Evolutionary conservation across 768 basidiomycete genomes (phyloP).

Genomic region (Naganishia antarctica): DNA sequence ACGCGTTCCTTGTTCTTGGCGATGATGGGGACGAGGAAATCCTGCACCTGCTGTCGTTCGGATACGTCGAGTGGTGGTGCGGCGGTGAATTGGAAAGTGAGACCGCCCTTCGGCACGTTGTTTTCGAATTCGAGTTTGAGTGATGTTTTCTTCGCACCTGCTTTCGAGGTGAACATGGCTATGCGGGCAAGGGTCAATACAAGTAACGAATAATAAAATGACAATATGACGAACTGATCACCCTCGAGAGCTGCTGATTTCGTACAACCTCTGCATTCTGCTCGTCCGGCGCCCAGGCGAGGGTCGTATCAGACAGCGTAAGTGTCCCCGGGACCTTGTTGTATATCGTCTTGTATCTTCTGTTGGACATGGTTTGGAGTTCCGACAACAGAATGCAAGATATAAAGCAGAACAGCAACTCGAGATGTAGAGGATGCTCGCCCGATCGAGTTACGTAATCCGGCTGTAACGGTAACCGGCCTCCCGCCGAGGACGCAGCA

Average conservation of each 20-base stretch:
- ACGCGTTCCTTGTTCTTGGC: slow-evolving; percentile 32
- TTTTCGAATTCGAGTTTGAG: slow-evolving; percentile 47
- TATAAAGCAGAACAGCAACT: not conserved
- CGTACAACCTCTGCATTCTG: slow-evolving; percentile 19
- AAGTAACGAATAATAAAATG: not conserved
- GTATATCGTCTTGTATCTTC: slow-evolving; percentile 50
- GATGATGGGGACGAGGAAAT: slow-evolving; percentile 41
- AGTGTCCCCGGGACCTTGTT: slow-evolving; percentile 74
- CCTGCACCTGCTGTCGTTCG: slow-evolving; percentile 43
- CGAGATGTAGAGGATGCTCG: too few relatives aligned
- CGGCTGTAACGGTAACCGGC: not conserved
- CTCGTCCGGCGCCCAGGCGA: slow-evolving; percentile 73
- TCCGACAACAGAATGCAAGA: not conserved
- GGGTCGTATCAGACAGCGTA: slow-evolving; percentile 65
- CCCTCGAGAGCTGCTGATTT: slow-evolving; percentile 25
- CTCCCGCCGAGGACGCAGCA: too few relatives aligned
- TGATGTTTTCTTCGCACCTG: slow-evolving; percentile 39
- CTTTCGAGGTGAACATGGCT: slow-evolving; percentile 49
- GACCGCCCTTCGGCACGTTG: slow-evolving; percentile 41
- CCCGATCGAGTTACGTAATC: not conserved
- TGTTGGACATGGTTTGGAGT: not conserved
- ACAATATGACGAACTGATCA: slow-evolving; percentile 17
- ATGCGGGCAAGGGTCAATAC: not conserved
- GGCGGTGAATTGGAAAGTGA: slow-evolving; percentile 45
- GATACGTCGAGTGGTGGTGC: slow-evolving; percentile 28